Percentiles rank a stretch among this genome's conserved stretches.
Evolutionary conservation across 2,329 filamentous ascomycete species (phyloP).

Genomic region (Rhexocercosporidium sp.): DNA sequence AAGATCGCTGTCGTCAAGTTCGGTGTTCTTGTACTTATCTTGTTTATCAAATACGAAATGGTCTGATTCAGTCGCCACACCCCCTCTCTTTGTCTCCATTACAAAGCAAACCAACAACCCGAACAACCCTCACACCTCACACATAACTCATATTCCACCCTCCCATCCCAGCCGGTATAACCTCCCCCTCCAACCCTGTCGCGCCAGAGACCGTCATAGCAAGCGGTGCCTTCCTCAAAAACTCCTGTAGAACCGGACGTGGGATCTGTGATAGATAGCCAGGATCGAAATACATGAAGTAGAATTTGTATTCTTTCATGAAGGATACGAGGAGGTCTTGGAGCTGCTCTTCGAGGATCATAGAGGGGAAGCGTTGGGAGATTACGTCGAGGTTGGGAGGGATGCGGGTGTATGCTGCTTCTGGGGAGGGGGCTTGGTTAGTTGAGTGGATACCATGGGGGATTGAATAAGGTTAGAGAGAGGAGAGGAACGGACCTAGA

Average conservation of each 20-base stretch:
- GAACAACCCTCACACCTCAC: neutral
- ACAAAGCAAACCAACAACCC: neutral
- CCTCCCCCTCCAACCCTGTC: neutral
- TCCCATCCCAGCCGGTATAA: neutral
- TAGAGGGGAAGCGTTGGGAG: neutral
- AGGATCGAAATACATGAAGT: neutral
- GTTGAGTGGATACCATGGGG: neutral
- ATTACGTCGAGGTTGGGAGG: neutral
- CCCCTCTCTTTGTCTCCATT: neutral
- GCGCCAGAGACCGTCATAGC: slow-evolving; percentile 4
- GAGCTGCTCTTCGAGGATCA: neutral
- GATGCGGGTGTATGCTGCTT: neutral
- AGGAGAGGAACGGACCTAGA: neutral
- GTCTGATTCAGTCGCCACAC: neutral
- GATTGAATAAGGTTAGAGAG: neutral
- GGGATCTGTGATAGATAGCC: neutral
- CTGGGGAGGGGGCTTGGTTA: neutral
- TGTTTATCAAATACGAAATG: neutral
- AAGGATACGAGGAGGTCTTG: neutral
- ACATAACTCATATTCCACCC: slow-evolving; percentile 5
- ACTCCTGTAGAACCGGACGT: neutral
- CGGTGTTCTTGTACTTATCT: too few relatives aligned
- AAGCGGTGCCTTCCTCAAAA: neutral
- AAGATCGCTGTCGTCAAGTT: too few relatives aligned
- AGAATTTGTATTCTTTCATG: slow-evolving; percentile 4